Evolutionary conservation across 495 filamentous ascomycete species (phyloP), one percentile per base, ranked within the genome.

Genomic region (Thermothielavioides terrestris): DNA sequence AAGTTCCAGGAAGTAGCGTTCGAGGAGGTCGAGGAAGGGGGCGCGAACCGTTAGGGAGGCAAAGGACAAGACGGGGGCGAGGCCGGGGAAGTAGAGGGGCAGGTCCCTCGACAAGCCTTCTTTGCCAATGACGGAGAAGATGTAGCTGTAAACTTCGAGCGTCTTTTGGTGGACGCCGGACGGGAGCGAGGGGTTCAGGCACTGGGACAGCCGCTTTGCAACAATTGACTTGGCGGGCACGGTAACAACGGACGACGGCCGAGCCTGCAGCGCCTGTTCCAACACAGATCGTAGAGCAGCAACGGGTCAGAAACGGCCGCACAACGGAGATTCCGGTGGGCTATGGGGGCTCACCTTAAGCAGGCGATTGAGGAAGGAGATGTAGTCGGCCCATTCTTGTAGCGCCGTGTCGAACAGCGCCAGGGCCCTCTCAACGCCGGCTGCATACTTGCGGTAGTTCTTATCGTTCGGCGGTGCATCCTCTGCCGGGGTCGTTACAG

Each of bases 321-420:
- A n/a, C 3, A 6, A n/a, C 1, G 10, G 38, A 1, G 12, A 20
- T 6, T 22, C 17, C 23, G 50, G 30, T 58, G 50, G 18, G 9
- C n/a, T n/a, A n/a, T n/a, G n/a, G 1, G 35, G 34, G 8, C 30
- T 26, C 58, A 91, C 90, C 81, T 96, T 98, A 45, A 96, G 71
- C 21, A 98, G 73, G 28, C 92, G 83, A 59, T 84, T 89, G 27
- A 99, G 74, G 64, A 97, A 97, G 9, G 91, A 94, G 62, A 99
- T 97, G 62, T 99, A 99, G 65, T 99, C 92, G 28, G 94, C 91
- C 92, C 92, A 99, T 80, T 97, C 92, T 67, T 96, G 88, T 54
- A 95, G 73, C 41, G 88, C 81, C 18, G 84, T 89, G 68, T 99
- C 92, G 68, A 96, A 99, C 23, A 94, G 70, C 23, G 86, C 82